These are phyloP conservation scores for Ichthyophthirius multifiliis DNA, from an alignment of 169 alveolate genomes.

Conservation along the genomic window DNA sequence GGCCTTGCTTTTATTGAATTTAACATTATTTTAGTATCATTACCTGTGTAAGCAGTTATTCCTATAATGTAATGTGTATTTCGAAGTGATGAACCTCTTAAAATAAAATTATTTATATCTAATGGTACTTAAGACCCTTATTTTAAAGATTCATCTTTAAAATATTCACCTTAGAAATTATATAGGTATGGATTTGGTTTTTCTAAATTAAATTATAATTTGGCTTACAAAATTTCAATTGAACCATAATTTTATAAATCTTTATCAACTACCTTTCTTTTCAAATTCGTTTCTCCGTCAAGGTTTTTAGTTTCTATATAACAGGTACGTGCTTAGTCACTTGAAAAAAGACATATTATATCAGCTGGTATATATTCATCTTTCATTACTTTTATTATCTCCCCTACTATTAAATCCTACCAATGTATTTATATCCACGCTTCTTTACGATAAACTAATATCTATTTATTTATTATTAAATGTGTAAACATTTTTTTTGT, in stretches of 20 bases:
- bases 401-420: constrained; percentile 7
- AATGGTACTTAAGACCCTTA: constrained; percentile 33
- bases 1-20: constrained; percentile 49
- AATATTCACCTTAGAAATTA: constrained; percentile 61
- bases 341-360: background rate
- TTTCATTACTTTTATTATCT: constrained; percentile 11
- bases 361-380: constrained; percentile 25
- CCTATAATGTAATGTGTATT: constrained; percentile 72
- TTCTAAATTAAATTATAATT: constrained; percentile 41
- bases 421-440: background rate
- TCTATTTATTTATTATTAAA: background rate
- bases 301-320: constrained; percentile 61
- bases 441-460: background rate
- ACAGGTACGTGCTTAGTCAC: constrained; percentile 35
- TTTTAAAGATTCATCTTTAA: background rate
- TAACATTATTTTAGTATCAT: constrained; percentile 78
- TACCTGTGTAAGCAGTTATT: constrained; percentile 78
- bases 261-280: constrained; percentile 8
- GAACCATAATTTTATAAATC: background rate
- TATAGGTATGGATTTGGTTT: constrained; percentile 72
- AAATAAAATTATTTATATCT: constrained; percentile 45
- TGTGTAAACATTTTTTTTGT: no score
- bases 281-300: constrained; percentile 68
- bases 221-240: background rate
- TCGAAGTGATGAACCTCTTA: constrained; percentile 72